Percentiles rank a stretch among this genome's conserved stretches.
These are phyloP conservation scores for Rubia tinctorum DNA, from an alignment of 305 asterid genomes.

Conservation along the genomic window DNA sequence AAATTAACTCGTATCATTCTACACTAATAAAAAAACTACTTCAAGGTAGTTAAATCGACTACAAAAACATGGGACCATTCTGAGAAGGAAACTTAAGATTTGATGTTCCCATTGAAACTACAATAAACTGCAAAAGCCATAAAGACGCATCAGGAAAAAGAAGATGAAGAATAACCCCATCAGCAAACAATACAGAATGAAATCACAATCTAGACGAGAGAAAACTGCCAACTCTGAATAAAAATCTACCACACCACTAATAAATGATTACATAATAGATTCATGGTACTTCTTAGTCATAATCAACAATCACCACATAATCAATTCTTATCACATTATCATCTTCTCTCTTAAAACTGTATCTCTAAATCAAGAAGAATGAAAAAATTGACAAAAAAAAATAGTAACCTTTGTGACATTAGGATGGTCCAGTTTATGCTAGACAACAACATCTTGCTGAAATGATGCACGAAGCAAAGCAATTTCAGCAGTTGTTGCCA, in stretches of 20 bases:
- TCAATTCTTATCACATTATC: not conserved
- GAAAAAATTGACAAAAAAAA: no score
- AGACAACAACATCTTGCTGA: slow-evolving; percentile 65
- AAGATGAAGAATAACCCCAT: not conserved
- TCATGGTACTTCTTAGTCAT: not conserved
- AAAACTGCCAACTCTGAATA: not conserved
- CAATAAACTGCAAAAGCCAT: slow-evolving; percentile 53
- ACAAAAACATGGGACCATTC: slow-evolving; percentile 8
- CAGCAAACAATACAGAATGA: not conserved
- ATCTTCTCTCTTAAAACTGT: no score
- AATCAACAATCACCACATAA: not conserved
- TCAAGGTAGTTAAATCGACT: no score
- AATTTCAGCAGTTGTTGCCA: slow-evolving; percentile 56
- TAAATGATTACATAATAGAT: no score
- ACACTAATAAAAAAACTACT: no score
- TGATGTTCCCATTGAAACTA: slow-evolving; percentile 89
- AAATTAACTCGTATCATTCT: no score
- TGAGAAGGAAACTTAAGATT: slow-evolving; percentile 71
- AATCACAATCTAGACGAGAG: not conserved
- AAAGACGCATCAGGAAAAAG: not conserved
- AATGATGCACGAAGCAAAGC: slow-evolving; percentile 55
- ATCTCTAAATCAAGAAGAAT: no score
- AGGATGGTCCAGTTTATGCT: slow-evolving; percentile 83
- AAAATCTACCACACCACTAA: no score
- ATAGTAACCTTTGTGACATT: slow-evolving; percentile 63